phyloP scores from a whole-genome alignment of 2,329 filamentous ascomycete genomes.

The Fusarium caatingaense region DNA sequence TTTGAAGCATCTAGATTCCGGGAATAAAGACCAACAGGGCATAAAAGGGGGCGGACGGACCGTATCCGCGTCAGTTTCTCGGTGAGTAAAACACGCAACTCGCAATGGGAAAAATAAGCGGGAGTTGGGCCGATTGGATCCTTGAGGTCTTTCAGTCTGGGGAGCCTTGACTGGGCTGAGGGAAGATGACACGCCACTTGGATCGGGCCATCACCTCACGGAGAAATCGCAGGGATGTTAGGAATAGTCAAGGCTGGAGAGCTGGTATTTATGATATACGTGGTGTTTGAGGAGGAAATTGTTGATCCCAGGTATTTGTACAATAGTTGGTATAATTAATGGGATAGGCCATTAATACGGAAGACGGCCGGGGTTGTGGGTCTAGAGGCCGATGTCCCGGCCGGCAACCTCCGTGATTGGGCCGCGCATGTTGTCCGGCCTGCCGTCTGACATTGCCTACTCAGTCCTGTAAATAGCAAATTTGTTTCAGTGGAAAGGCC shows the following conservation, averaged over 20 bases:
- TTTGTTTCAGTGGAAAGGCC: background rate
- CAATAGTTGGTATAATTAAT: background rate
- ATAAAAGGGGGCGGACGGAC: constrained; percentile 35
- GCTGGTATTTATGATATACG: background rate
- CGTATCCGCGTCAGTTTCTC: constrained; percentile 28
- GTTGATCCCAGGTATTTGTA: background rate
- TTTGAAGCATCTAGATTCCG: background rate
- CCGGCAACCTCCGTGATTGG: constrained; percentile 45
- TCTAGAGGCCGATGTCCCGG: constrained; percentile 20
- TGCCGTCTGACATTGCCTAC: constrained; percentile 21
- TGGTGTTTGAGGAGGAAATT: constrained; percentile 2
- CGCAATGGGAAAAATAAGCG: constrained; percentile 2
- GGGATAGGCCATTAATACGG: constrained; percentile 18
- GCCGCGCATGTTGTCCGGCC: constrained; percentile 20
- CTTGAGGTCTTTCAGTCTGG: constrained; percentile 9
- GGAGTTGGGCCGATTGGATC: constrained; percentile 37
- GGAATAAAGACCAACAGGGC: background rate
- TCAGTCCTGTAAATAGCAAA: constrained; percentile 30
- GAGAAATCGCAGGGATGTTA: constrained; percentile 16
- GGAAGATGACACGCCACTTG: constrained; percentile 39
- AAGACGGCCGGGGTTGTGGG: constrained; percentile 33
- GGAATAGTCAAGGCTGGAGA: background rate
- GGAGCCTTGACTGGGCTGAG: constrained; percentile 13
- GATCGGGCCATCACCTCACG: constrained; percentile 42
- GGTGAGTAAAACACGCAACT: constrained; percentile 35